Conservation (phyloP, 169 alveolate species). For the Cryptosporidium sp. region DNA sequence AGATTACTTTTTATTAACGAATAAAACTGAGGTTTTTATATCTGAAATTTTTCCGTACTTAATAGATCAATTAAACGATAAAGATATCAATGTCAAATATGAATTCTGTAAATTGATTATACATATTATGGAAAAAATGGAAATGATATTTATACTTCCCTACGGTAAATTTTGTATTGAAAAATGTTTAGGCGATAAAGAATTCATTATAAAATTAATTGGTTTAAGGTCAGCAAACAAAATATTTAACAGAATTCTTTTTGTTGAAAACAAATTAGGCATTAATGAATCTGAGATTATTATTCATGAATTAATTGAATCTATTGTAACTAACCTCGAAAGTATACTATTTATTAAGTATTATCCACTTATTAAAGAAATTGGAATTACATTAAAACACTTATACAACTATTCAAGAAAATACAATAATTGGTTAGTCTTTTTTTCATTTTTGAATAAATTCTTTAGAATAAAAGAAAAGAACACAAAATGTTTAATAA, state of each 20-base stretch:
- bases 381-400: neutral
- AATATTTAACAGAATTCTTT: neutral
- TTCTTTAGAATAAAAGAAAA: neutral
- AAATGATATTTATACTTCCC: slow-evolving; percentile 29
- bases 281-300: slow-evolving; percentile 5
- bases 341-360: neutral
- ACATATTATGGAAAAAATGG: neutral
- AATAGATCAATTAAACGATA: slow-evolving; percentile 33
- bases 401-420: slow-evolving; percentile 3
- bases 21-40: slow-evolving; percentile 16
- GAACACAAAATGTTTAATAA: neutral
- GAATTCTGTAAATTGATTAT: slow-evolving; percentile 34
- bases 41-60: slow-evolving; percentile 61
- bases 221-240: slow-evolving; percentile 24
- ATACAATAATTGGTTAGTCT: slow-evolving; percentile 40
- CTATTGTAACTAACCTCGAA: neutral
- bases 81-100: neutral
- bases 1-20: neutral
- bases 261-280: neutral
- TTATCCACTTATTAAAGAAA: slow-evolving; percentile 7
- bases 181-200: slow-evolving; percentile 54
- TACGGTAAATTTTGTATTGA: slow-evolving; percentile 67
- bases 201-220: neutral
- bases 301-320: slow-evolving; percentile 14
- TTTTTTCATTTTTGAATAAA: slow-evolving; percentile 1